Base-by-base conservation (phyloP, 305 asterid genomes). In the Rubia tinctorum region DNA sequence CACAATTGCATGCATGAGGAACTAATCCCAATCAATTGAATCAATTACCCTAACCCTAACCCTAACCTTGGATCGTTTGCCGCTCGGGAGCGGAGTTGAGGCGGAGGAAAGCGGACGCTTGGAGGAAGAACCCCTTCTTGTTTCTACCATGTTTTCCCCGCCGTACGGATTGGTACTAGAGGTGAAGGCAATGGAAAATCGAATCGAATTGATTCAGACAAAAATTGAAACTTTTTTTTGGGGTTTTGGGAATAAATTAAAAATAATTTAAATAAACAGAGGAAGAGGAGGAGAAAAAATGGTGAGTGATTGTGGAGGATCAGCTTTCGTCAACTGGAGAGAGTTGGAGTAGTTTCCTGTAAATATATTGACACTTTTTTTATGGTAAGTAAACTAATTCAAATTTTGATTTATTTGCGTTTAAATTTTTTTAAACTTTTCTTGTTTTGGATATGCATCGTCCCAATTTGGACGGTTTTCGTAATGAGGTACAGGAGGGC, bases 111-210 rank as follows among this genome's bases (percentile, higher is more conserved):
- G 66, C 39, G 73, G 76, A 51, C 90, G 90, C 79, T 89, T 89
- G 6, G 95, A 80, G 66, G 95, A 56, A 27, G 95, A 85, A 68
- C 90, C 75, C 70, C 95, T 84, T 78, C 94, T 85, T 73, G 91
- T 87, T 77, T 86, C 92, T 44, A 89, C 92, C 96, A 89, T 89
- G 73, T 72, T 81, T 30, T 63, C 68, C 20, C 42, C 49, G 42
- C 42, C 56, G 75, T 14, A 25, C 59, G 51, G 73, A 23, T 64
- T 73, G 66, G 20, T 72, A 63, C 25, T 34, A 66, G 13, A 53
- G 25, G 51, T 66, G 68, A 62, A 44, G 43, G 66, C 27, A 53
- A 70, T 15, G 47, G 51, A 40, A 58, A 60, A 30, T 15, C 8
- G 51, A 40, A 68, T 40, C 69, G 51, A 18, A 53, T 17, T 18